These are phyloP conservation scores for Panicum hallii DNA, from an alignment of 202 grass and related monocot species.

Conservation along the genomic window DNA sequence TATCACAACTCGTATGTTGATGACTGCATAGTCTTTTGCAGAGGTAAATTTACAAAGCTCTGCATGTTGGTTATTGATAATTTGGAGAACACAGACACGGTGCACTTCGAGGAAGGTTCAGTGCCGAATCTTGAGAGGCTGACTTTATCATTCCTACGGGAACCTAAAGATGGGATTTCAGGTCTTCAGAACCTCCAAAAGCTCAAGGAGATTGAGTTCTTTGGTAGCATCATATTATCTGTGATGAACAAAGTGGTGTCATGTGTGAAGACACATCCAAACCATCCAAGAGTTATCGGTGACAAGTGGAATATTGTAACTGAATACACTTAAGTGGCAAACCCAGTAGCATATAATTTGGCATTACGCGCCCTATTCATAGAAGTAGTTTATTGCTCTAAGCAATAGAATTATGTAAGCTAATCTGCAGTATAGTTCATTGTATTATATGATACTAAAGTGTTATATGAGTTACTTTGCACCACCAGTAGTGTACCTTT, in stretches of 20 bases:
- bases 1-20: constrained; percentile 50
- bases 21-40: not conserved
- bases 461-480: no score
- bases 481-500: no score
- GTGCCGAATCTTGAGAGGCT: constrained; percentile 30
- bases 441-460: no score
- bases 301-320: constrained; percentile 45
- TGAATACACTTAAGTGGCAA: constrained; percentile 9
- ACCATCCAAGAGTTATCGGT: constrained; percentile 38
- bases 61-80: constrained; percentile 38
- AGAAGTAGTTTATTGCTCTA: no score
- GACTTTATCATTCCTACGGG: constrained; percentile 30
- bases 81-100: constrained; percentile 29
- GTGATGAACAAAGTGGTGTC: constrained; percentile 32
- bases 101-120: constrained; percentile 35
- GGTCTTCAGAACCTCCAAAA: constrained; percentile 4
- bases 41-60: not conserved
- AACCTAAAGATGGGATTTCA: constrained; percentile 28
- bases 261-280: constrained; percentile 42
- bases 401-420: no score
- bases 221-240: constrained; percentile 43
- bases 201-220: constrained; percentile 49
- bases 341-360: not conserved
- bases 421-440: no score
- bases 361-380: no score